Percentiles rank a stretch among this genome's conserved stretches.
Conservation (phyloP, 78 protist species). For the Guillardia theta region DNA sequence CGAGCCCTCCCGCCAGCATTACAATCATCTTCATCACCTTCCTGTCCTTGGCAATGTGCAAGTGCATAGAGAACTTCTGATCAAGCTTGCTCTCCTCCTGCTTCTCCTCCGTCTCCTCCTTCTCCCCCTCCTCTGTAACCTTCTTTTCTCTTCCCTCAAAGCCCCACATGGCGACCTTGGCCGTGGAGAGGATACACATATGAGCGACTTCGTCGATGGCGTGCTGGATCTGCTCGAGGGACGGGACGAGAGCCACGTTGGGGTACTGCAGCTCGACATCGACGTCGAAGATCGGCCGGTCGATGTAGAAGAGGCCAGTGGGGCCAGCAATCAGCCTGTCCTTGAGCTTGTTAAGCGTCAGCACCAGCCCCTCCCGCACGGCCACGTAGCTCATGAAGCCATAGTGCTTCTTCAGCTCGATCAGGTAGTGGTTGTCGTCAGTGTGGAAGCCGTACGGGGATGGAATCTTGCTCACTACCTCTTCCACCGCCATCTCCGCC, state of each 20-base stretch:
- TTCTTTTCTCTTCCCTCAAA: no score
- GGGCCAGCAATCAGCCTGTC: neutral
- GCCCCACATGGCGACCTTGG: neutral
- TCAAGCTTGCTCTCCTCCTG: no score
- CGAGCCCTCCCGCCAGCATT: neutral
- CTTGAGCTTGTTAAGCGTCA: neutral
- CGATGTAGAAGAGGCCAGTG: slow-evolving; percentile 36
- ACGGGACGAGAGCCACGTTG: neutral
- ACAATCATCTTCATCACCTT: neutral
- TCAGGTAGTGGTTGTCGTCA: neutral
- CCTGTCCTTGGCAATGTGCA: neutral
- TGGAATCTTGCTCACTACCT: neutral
- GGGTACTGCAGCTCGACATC: slow-evolving; percentile 26
- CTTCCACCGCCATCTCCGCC: neutral
- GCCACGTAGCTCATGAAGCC: neutral
- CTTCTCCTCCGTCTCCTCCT: no score
- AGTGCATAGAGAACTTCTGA: neutral
- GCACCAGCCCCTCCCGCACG: neutral
- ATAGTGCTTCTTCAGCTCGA: neutral
- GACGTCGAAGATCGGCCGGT: slow-evolving; percentile 53
- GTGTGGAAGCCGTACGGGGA: neutral
- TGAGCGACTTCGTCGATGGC: slow-evolving; percentile 37
- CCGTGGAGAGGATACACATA: neutral
- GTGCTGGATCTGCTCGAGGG: slow-evolving; percentile 41
- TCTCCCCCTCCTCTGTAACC: no score